Base-by-base conservation (phyloP, 257 asterid species). In the Forsythia viridissima region DNA sequence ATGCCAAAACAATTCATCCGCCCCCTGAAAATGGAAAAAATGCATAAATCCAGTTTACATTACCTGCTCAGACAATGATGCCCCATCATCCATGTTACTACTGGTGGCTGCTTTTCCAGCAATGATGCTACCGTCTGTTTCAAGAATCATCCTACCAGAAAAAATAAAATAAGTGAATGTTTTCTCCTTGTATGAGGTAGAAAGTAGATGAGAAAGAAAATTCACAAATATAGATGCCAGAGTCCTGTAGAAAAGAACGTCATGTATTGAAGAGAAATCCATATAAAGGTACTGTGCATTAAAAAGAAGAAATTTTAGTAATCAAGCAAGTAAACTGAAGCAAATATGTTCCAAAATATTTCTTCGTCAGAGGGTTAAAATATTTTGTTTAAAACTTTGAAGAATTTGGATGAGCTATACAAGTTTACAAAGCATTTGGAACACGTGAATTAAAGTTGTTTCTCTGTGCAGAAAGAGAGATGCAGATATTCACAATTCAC, bases 11-110 rank as follows among this genome's bases (percentile, higher is more conserved):
- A 8, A 11, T 11, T 63, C 40, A 10, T 63, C 8, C 6, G 5
- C 40, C 70, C 40, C 59, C n/a, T n/a, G 24, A 10, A 63, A 63
- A 11, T 24, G 69, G 38, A 9, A 61, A 61, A 61, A 21, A 63
- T 24, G 40, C 40, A 24, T 71, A 59, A 51, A 70, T 4, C 63
- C 38, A 71, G 36, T 8, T 24, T 30, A 41, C 46, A 77, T 79
- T 83, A 93, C 98, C 97, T 95, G 99, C 87, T 95, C 99, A 36
- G 98, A 88, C 81, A 95, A 80, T 20, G 97, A 90, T 18, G 97
- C 92, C 20, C 94, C 97, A 66, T 95, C 99, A 68, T 95, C 98
- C 89, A 90, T n/a, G 39, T 63, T 79, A 69, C 75, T 89, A 84
- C 90, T 90, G 41, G 94, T 85, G 72, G 95, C 94, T 41, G 91